Conservation (phyloP, 2,329 filamentous ascomycete species). For the Macroventuria anomochaeta region DNA sequence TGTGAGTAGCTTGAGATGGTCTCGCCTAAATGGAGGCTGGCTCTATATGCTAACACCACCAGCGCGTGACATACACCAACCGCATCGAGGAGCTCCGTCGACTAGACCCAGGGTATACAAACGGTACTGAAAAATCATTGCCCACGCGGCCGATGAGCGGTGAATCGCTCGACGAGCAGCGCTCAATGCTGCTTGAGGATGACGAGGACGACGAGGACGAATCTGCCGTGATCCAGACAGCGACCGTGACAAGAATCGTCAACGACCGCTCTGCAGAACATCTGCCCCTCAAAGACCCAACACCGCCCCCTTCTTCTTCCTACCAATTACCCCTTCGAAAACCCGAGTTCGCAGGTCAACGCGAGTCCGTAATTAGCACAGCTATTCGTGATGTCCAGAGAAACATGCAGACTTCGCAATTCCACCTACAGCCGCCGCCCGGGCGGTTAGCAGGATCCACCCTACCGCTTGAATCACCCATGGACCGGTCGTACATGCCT, state of each 20-base stretch:
- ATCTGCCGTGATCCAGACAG: conserved; percentile 58
- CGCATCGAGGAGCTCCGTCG: conserved; percentile 86
- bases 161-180: conserved; percentile 55
- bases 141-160: conserved; percentile 73
- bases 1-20: conserved; percentile 62
- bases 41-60: conserved; percentile 21
- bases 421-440: conserved; percentile 46
- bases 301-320: conserved; percentile 25
- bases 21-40: not conserved
- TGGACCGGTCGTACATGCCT: conserved; percentile 69
- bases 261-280: conserved; percentile 49
- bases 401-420: conserved; percentile 38
- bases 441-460: conserved; percentile 32
- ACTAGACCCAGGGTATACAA: conserved; percentile 64
- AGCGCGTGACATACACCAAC: conserved; percentile 89
- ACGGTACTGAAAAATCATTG: conserved; percentile 71
- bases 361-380: conserved; percentile 51
- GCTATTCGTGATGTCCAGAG: conserved; percentile 52
- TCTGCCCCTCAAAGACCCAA: conserved; percentile 27
- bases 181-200: conserved; percentile 45
- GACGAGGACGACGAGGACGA: conserved; percentile 47
- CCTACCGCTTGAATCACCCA: conserved; percentile 53
- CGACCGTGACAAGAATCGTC: conserved; percentile 60
- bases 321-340: conserved; percentile 45
- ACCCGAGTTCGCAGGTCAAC: conserved; percentile 28